A percentile compares a stretch with the other conserved stretches of the same genome.
These are phyloP conservation scores for Magnolia kwangsiensis DNA, from an alignment of 164 flowering plant species.

Conservation along the genomic window DNA sequence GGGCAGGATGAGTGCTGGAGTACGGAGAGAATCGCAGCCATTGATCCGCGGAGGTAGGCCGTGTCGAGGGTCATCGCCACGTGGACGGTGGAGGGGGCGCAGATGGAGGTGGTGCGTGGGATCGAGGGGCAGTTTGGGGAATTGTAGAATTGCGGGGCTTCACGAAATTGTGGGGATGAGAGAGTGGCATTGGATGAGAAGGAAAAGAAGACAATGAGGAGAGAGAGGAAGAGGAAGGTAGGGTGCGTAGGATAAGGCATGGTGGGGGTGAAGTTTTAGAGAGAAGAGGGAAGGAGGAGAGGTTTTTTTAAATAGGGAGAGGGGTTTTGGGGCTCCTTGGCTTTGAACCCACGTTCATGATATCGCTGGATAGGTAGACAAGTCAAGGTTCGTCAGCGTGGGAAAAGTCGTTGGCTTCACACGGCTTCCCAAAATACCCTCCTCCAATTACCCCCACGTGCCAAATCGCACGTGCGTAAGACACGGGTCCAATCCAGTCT, in stretches of 20 bases:
- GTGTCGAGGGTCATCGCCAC: constrained; percentile 91
- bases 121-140: constrained; percentile 58
- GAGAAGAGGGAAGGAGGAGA: not conserved
- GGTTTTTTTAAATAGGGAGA: not conserved
- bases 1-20: constrained; percentile 88
- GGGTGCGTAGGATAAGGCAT: not conserved
- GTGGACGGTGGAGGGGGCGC: constrained; percentile 47
- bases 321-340: not conserved
- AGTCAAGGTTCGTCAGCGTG: not conserved
- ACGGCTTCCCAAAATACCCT: too few relatives aligned
- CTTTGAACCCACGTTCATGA: not conserved
- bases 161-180: constrained; percentile 36
- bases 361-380: not conserved
- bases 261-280: not conserved
- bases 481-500: too few relatives aligned
- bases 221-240: not conserved
- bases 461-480: too few relatives aligned
- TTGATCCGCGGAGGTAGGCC: constrained; percentile 75
- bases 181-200: constrained; percentile 9
- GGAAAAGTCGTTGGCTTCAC: not conserved
- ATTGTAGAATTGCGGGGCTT: constrained; percentile 90
- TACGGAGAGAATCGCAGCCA: constrained; percentile 83
- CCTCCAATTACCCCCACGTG: too few relatives aligned
- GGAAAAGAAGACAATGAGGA: constrained; percentile 8
- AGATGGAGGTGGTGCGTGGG: constrained; percentile 11